These are phyloP conservation scores for Cinnamomum chago DNA, from an alignment of 164 flowering plant species.

Conservation along the genomic window DNA sequence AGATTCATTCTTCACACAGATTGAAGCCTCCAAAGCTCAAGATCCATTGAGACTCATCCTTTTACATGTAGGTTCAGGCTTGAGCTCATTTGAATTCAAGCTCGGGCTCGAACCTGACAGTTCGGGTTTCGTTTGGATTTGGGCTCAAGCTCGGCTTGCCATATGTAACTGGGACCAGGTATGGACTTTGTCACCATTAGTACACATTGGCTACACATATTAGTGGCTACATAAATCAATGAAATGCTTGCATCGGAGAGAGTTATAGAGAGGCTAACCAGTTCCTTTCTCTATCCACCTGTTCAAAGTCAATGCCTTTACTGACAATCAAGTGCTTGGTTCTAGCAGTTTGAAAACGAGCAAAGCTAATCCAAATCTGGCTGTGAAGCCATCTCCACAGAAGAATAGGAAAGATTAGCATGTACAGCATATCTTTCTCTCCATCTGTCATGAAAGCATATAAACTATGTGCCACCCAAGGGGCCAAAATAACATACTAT, in stretches of 20 bases:
- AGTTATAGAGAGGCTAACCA: constrained; percentile 21
- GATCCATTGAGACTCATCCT: too few relatives aligned
- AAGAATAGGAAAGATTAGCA: constrained; percentile 6
- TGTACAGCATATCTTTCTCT: constrained; percentile 4
- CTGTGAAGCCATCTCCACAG: constrained; percentile 13
- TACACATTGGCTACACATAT: background rate
- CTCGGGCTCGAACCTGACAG: too few relatives aligned
- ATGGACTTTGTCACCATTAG: too few relatives aligned
- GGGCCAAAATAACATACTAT: constrained; percentile 13
- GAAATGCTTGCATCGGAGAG: too few relatives aligned
- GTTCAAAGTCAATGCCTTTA: constrained; percentile 35
- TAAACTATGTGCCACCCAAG: constrained; percentile 8
- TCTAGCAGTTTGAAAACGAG: constrained; percentile 20
- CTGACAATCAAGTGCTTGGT: constrained; percentile 24
- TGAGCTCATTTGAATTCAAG: too few relatives aligned
- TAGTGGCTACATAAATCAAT: background rate
- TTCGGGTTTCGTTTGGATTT: too few relatives aligned
- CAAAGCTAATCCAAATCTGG: constrained; percentile 17
- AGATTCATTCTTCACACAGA: too few relatives aligned
- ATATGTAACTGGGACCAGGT: too few relatives aligned
- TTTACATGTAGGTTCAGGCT: too few relatives aligned
- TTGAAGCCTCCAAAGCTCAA: too few relatives aligned
- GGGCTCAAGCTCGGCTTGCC: too few relatives aligned
- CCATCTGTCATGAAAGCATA: background rate
- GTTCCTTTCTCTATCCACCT: constrained; percentile 41